Conservation (phyloP, 2,329 filamentous ascomycete species). For the Alternaria solani region DNA sequence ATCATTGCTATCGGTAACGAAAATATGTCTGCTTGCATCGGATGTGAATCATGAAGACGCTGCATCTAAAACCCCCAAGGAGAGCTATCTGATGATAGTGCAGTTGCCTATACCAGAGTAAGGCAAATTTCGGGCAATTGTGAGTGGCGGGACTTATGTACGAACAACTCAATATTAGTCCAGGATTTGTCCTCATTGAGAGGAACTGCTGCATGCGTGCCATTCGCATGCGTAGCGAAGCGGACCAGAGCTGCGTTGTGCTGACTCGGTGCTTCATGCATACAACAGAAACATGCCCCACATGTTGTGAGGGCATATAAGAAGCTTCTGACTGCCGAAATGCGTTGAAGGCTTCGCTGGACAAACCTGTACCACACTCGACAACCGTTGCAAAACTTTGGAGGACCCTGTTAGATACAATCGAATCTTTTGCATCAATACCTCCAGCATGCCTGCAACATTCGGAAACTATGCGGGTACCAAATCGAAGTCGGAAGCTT, state of each 20-base stretch:
- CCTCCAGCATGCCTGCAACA: background rate
- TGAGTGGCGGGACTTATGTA: background rate
- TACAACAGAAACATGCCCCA: background rate
- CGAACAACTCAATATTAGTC: background rate
- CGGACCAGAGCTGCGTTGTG: background rate
- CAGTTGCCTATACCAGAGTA: background rate
- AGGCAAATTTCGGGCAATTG: background rate
- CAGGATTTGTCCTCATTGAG: background rate
- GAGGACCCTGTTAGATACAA: background rate
- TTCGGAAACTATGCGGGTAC: conserved; percentile 15
- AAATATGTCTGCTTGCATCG: background rate
- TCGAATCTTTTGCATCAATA: background rate
- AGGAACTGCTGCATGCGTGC: background rate
- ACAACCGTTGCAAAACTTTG: background rate
- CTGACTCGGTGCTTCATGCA: background rate
- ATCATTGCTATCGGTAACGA: background rate
- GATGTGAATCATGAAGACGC: background rate
- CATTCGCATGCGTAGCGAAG: background rate
- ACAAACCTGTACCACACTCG: background rate
- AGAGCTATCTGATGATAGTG: background rate
- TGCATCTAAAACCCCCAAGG: background rate
- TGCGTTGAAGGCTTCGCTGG: background rate
- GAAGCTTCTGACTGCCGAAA: too few relatives aligned
- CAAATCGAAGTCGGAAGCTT: conserved; percentile 15
- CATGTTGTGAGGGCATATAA: background rate